Base-by-base conservation (phyloP, 257 asterid species). In the Avicennia marina region DNA sequence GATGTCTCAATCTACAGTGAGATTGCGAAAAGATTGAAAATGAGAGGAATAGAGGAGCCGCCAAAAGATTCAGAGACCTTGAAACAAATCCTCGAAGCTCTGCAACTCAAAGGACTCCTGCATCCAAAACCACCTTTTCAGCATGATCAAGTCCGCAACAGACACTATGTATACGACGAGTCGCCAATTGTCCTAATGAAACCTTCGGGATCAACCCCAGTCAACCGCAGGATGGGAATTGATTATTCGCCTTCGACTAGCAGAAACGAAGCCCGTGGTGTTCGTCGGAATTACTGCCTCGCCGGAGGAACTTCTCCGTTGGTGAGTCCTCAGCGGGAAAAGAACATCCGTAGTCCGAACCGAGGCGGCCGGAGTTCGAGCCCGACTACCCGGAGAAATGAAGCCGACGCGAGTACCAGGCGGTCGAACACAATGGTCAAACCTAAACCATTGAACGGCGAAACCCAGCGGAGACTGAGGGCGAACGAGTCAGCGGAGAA, bases 1-100 rank as follows among this genome's bases (percentile, higher is more conserved):
- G 55, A 56, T 15, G 75, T 62, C 18, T 65, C 87, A 10, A 48
- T 74, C 25, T 65, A 77, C 56, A 85, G 83, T 0, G 96, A 81
- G 80, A 75, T 87, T 15, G 95, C 77, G 78, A 85, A 60, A 75
- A 69, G 78, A 63, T 59, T 90, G 72, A 85, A 57, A 46, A 63
- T 82, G 77, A 75, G 89, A 58, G 95, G 96, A 56, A 79, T 90
- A 50, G 91, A 81, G 11, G 95, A 83, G 69, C 83, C 89, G 24
- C 64, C 94, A 0, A 77, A 70, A 44, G 96, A 90, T 85, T 84
- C 87, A 16, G 94, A 90, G 40, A 77, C 94, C 0, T 49, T 85
- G 75, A 90, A 83, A 68, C 95, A 90, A 69, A 87, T 90, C 64
- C 91, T 90, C 22, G 96, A 90, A 69, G 96, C 96, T 50, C 61